Percentiles rank a stretch among this genome's conserved stretches.
phyloP scores from a whole-genome alignment of 1,284 basidiomycete genomes.

The Cryptococcus neoformans region DNA sequence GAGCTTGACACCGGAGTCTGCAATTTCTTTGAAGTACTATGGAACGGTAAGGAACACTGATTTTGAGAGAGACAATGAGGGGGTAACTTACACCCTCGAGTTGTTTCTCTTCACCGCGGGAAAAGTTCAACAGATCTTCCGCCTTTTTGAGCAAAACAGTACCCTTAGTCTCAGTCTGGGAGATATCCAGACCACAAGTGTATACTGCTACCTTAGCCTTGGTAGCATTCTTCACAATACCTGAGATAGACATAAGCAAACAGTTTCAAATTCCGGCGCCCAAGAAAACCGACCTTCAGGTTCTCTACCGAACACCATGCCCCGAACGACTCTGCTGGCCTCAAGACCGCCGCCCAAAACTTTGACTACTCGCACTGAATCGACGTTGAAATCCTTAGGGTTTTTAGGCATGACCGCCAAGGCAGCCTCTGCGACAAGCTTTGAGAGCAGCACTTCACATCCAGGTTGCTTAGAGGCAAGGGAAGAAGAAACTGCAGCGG shows the following conservation, averaged over 20 bases:
- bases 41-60: too few relatives aligned
- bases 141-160: constrained; percentile 92
- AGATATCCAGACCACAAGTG: constrained; percentile 86
- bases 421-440: constrained; percentile 89
- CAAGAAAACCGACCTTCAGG: constrained; percentile 68
- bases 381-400: constrained; percentile 90
- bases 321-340: constrained; percentile 83
- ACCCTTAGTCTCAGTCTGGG: constrained; percentile 99
- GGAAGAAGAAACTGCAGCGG: constrained; percentile 72
- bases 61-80: too few relatives aligned
- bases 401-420: constrained; percentile 85
- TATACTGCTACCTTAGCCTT: constrained; percentile 91
- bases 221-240: constrained; percentile 72
- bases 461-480: constrained; percentile 99
- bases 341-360: constrained; percentile 90
- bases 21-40: constrained; percentile 97
- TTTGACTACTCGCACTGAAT: constrained; percentile 98
- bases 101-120: constrained; percentile 91
- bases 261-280: background rate
- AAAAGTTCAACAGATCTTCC: constrained; percentile 95
- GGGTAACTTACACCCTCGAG: constrained; percentile 70
- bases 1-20: constrained; percentile 90
- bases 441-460: constrained; percentile 76
- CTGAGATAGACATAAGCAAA: constrained; percentile 46
- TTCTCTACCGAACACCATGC: constrained; percentile 97